These are phyloP conservation scores for Trichoderma sp. DNA, from an alignment of 2,329 filamentous ascomycete species.

Conservation along the genomic window DNA sequence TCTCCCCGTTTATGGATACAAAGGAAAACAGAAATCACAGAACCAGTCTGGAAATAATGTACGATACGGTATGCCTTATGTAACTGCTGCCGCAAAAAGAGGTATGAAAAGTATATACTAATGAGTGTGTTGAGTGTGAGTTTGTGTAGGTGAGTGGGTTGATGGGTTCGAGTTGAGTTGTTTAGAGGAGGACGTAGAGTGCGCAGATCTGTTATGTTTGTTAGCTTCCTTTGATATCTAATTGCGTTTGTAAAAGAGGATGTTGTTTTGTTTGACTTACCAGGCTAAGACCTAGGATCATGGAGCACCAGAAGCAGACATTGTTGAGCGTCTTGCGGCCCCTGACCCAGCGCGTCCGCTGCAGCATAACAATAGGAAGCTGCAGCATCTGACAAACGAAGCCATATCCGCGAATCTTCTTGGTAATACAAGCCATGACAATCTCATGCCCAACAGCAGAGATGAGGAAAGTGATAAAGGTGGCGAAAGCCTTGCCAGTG, in stretches of 20 bases:
- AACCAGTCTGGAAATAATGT: constrained; percentile 5
- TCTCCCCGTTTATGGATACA: not conserved
- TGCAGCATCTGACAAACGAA: constrained; percentile 96
- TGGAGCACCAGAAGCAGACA: constrained; percentile 85
- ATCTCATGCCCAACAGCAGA: constrained; percentile 88
- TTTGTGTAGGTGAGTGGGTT: not conserved
- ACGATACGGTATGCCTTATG: not conserved
- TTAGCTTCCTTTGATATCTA: too few relatives aligned
- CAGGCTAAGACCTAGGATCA: constrained; percentile 81
- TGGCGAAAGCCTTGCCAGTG: constrained; percentile 74
- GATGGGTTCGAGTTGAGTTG: not conserved
- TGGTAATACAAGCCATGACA: constrained; percentile 96
- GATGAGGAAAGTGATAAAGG: constrained; percentile 86
- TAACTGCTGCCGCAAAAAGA: not conserved
- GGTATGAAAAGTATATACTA: not conserved
- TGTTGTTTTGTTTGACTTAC: constrained; percentile 45
- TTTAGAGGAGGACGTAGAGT: constrained; percentile 50
- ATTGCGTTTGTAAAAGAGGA: too few relatives aligned
- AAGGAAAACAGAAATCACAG: not conserved
- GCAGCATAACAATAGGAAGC: constrained; percentile 89
- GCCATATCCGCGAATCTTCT: constrained; percentile 92
- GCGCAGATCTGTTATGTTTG: constrained; percentile 50
- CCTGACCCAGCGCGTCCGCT: constrained; percentile 74
- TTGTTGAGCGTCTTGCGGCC: constrained; percentile 79
- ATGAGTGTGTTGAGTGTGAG: not conserved